phyloP scores from a whole-genome alignment of 208 protist genomes.

The Leishmania amazonensis region DNA sequence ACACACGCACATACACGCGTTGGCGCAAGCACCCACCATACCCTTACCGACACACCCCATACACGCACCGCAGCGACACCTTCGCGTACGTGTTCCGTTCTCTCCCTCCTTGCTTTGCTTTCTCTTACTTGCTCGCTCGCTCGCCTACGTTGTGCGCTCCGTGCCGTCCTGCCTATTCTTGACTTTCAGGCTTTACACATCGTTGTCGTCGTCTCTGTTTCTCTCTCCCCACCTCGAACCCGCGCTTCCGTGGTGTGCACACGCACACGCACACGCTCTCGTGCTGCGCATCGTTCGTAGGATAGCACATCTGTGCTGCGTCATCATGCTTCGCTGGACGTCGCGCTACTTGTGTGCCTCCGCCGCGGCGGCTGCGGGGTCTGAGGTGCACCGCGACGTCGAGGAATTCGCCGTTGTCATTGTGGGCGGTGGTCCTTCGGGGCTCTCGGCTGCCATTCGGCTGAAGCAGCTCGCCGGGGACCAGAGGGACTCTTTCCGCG shows the following conservation, averaged over 20 bases:
- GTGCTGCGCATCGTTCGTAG: neutral
- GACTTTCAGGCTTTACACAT: neutral
- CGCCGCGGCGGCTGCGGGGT: conserved; percentile 22
- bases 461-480: conserved; percentile 94
- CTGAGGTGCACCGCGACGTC: conserved; percentile 66
- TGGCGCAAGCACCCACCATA: neutral
- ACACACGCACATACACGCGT: neutral
- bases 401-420: conserved; percentile 98
- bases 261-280: neutral
- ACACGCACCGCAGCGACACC: neutral
- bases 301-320: neutral
- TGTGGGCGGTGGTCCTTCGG: conserved; percentile 96
- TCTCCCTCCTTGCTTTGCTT: neutral
- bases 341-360: conserved; percentile 42
- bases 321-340: conserved; percentile 49
- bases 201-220: neutral
- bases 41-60: neutral
- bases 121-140: neutral
- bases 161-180: neutral
- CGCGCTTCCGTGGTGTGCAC: neutral
- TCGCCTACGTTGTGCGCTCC: neutral
- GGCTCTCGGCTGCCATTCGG: conserved; percentile 94
- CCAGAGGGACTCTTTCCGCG: conserved; percentile 79
- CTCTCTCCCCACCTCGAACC: neutral
- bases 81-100: neutral